Base-by-base conservation (phyloP, 192 early-diverging fungal species). In the Podochytrium sp. region DNA sequence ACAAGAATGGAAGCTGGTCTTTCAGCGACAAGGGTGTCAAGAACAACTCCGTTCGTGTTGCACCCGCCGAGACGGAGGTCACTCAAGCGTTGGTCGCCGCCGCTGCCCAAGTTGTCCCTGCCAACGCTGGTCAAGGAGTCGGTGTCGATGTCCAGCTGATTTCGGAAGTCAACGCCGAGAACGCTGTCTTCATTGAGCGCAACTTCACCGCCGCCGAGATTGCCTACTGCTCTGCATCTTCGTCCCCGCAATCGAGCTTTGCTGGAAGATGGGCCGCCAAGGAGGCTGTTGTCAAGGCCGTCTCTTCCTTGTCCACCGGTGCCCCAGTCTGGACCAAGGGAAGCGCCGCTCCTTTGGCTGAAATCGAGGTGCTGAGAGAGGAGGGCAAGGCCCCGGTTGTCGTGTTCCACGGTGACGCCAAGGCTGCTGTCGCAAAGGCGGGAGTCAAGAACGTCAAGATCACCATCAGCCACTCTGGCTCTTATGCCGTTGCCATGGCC, bases 241-340 rank as follows among this genome's bases (percentile, higher is more conserved):
- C 94, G 14, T 89, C 91, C 74, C 89, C 92, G 18, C 89, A 89
- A 70, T 84, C 94, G 0, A 94, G 92, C 80, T 95, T 93, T 80
- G 91, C 96, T 37, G 96, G 96, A 58, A 88, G 92, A 34, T 98
- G 96, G 96, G 92, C 92, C 5, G 96, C 96, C 61, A 98, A 98
- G 87, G 96, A 98, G 75, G 93, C 96, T 0, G 93, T 94, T 18
- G 85, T 98, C 76, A 98, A 98, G 88, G 95, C 96, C 16, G 89
- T 98, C 29, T 90, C 90, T 43, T 92, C 90, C 6, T 86, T 84
- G 0, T 64, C 81, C 27, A 52, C 71, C 23, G 78, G 78, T 29
- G 55, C 53, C n/a, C 41, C 53, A 51, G 92, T 96, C 20, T 92
- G 90, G 88, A 87, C 85, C 37, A 79, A 91, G 61, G 95, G 95